Evolutionary conservation across 257 asterid genomes (phyloP).

Genomic region (Coffea eugenioides): DNA sequence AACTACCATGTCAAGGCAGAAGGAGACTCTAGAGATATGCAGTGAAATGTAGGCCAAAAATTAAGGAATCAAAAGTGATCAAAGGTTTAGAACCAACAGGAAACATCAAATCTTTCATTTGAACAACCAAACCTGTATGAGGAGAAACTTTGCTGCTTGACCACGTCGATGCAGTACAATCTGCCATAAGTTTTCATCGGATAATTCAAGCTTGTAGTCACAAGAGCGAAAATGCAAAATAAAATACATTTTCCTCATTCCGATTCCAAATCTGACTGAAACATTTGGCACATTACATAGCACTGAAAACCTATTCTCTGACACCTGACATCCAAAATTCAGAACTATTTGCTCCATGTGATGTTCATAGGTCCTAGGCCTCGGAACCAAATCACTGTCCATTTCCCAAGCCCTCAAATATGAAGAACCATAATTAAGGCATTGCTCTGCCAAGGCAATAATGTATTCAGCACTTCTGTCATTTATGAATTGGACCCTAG

Average conservation of each 20-base stretch:
- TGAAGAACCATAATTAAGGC: conserved; percentile 50
- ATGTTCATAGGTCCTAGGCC: conserved; percentile 27
- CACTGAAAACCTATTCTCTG: conserved; percentile 45
- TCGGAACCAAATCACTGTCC: conserved; percentile 38
- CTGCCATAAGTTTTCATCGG: conserved; percentile 74
- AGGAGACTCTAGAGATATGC: not conserved
- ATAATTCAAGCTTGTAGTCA: conserved; percentile 72
- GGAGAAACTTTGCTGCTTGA: conserved; percentile 40
- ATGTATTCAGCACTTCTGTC: conserved; percentile 30
- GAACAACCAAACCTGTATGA: conserved; percentile 62
- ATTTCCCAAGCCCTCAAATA: conserved; percentile 51
- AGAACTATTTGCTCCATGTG: conserved; percentile 45
- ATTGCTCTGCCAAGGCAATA: conserved; percentile 25
- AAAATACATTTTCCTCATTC: conserved; percentile 55
- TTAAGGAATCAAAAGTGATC: no score
- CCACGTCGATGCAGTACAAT: conserved; percentile 42
- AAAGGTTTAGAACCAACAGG: not conserved
- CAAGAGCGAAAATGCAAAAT: conserved; percentile 20
- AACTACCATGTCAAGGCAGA: not conserved
- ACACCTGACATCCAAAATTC: conserved; percentile 65
- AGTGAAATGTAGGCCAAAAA: not conserved
- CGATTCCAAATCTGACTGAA: conserved; percentile 55
- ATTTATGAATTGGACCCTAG: conserved; percentile 61
- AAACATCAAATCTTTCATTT: not conserved
- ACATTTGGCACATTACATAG: conserved; percentile 40